phyloP scores from a whole-genome alignment of 2,329 filamentous ascomycete genomes.

The Verticillium nubilum region DNA sequence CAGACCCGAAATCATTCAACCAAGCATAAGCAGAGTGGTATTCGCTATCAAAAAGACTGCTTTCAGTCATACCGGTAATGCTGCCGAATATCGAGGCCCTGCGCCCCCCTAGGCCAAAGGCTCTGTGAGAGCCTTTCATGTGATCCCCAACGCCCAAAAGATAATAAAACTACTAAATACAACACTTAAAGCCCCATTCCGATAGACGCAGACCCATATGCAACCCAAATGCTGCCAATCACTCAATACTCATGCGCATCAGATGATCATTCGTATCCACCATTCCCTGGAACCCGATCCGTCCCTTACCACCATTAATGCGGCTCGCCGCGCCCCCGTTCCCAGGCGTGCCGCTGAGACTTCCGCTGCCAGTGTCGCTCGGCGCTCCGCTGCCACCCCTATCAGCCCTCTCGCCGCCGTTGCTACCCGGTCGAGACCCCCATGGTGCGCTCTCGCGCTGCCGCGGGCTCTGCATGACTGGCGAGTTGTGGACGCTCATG shows the following conservation, averaged over 20 bases:
- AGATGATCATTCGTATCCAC: slow-evolving; percentile 90
- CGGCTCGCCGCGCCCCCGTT: slow-evolving; percentile 35
- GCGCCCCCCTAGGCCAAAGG: neutral
- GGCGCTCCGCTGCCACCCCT: slow-evolving; percentile 46
- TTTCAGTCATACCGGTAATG: neutral
- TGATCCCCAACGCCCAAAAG: neutral
- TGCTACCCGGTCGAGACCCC: slow-evolving; percentile 65
- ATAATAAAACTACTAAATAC: neutral
- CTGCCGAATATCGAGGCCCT: neutral
- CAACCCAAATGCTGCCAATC: slow-evolving; percentile 9
- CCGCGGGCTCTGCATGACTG: slow-evolving; percentile 77
- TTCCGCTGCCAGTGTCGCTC: slow-evolving; percentile 41
- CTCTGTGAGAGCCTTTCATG: neutral
- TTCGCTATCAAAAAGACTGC: neutral
- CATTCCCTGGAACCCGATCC: slow-evolving; percentile 87
- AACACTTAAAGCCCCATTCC: neutral
- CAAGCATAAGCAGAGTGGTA: neutral
- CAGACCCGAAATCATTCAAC: neutral
- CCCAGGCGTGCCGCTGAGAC: slow-evolving; percentile 19
- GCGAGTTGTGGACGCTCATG: slow-evolving; percentile 86
- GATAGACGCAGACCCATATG: neutral
- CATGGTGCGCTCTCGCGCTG: slow-evolving; percentile 66
- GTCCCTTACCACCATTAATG: slow-evolving; percentile 45
- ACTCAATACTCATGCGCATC: slow-evolving; percentile 97
- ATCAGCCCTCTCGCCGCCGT: slow-evolving; percentile 42